Percentiles rank a stretch among this genome's conserved stretches.
Evolutionary conservation across 495 filamentous ascomycete species (phyloP).

Genomic region (Bombardia bombarda): DNA sequence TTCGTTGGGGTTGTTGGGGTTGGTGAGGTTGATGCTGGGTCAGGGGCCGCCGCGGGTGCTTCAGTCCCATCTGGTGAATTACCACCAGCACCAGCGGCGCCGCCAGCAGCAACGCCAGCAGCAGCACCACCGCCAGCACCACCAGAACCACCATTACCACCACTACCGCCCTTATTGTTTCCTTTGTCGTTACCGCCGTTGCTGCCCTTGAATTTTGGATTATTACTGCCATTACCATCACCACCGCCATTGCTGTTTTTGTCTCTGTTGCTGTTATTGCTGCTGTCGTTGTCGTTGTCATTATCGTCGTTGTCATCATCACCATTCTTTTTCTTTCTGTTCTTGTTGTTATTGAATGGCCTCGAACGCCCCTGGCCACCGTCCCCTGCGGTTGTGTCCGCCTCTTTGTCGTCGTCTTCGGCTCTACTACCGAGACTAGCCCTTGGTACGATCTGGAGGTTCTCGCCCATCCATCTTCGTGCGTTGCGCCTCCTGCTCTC

Average conservation of each 20-base stretch:
- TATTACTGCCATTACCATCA: slow-evolving; percentile 6
- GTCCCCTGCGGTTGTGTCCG: not conserved
- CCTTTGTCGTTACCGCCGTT: not conserved
- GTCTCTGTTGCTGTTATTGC: slow-evolving; percentile 7
- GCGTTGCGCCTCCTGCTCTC: not conserved
- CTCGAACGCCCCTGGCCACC: not conserved
- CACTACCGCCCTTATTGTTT: not conserved
- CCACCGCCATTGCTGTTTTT: slow-evolving; percentile 11
- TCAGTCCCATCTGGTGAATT: no score
- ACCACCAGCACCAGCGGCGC: no score
- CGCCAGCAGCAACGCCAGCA: no score
- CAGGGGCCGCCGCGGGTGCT: not conserved
- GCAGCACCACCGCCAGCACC: not conserved
- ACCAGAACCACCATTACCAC: not conserved
- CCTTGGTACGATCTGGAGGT: slow-evolving; percentile 2
- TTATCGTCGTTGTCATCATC: not conserved
- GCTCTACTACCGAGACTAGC: slow-evolving; percentile 2
- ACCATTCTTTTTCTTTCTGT: not conserved
- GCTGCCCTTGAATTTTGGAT: not conserved
- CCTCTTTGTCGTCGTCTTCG: slow-evolving; percentile 5
- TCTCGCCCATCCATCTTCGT: slow-evolving; percentile 5
- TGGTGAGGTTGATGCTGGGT: not conserved
- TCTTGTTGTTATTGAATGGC: not conserved
- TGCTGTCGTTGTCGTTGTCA: slow-evolving; percentile 1
- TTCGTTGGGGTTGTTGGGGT: not conserved